Evolutionary conservation across 441 rosid genomes (phyloP), one percentile per base, ranked within the genome.

Genomic region (Adansonia grandidieri): DNA sequence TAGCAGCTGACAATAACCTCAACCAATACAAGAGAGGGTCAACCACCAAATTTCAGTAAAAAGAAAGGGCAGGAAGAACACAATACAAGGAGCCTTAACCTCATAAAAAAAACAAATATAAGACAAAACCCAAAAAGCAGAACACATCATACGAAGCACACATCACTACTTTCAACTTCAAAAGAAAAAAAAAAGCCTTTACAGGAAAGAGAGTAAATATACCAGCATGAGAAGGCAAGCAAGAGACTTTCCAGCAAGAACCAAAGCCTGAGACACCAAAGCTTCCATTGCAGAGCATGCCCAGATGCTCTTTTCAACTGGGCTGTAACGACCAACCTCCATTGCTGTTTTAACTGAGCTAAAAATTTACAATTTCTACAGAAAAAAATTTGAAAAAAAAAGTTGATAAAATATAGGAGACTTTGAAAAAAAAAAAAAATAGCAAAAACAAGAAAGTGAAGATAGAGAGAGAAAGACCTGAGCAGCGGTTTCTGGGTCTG

Each of bases 181-280:
- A 56, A 47, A 69, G 7, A 6, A n/a, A 24, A 6, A 6, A 5
- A 40, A 20, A 14, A 60, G 63, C 11, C 54, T 9, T 54, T 48
- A 61, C 76, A 13, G 71, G 44, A 54, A 9, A 75, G 56, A 48
- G 22, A 15, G 32, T 75, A 15, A n/a, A 56, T 68, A 80, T 91
- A 90, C 93, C 90, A 80, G 63, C 78, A 81, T 80, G 81, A 84
- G 82, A 28, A 88, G 78, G 85, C 86, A 85, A 77, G 86, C 83
- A 40, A 92, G 87, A 82, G 87, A 85, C 80, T 80, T 88, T 56
- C 80, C 85, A 57, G 82, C 78, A 78, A 86, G 44, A 72, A 85
- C 67, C 72, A 85, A 76, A 50, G 87, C 80, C 82, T 87, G 88
- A 28, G 79, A 79, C 79, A 78, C 77, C 76, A 78, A 6, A 74